Base-by-base conservation (phyloP, 129 eudicot genomes). In the Flaveria robusta region DNA sequence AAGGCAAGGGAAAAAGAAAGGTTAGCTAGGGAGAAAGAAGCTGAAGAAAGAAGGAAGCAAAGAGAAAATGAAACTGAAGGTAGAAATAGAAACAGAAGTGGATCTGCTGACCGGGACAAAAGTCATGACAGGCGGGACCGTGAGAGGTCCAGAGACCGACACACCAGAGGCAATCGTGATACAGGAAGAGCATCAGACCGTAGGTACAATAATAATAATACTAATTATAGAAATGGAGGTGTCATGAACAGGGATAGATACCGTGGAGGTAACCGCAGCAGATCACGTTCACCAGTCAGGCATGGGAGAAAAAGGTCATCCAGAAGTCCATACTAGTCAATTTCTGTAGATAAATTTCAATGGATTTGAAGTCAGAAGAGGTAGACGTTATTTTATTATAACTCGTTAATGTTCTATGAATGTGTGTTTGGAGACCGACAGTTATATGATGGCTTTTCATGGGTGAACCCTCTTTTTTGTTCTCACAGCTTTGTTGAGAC, bases 401-500 rank as follows among this genome's bases (percentile, higher is more conserved):
- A 73, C 68, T 77, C 55, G 76, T 59, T 59, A 73, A 74, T n/a
- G 62, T 78, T 83, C 76, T 47, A 74, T 87, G 93, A 80, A 77
- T 77, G 74, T 1, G 52, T 85, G 69, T 81, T 83, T 79, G 79
- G 83, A 76, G 82, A 88, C 79, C 27, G 52, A 10, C 41, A 70
- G 74, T 79, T 78, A 74, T 66, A 68, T 56, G 70, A 63, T 51
- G 39, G 22, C 20, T 68, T 23, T 55, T 24, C 74, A 67, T 85
- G 83, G 82, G 85, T 83, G 86, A 74, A 92, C 74, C 66, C 84
- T 87, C 62, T 82, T 83, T 82, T 86, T 90, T 87, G 84, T 88
- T 93, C 90, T 85, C 91, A 88, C 97, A 93, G 98, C 92, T 85
- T 56, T 86, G 82, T 88, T 86, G 95, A 85, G 91, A 92, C 87